phyloP scores from a whole-genome alignment of 2,329 filamentous ascomycete species.

The Fusarium nodosum region DNA sequence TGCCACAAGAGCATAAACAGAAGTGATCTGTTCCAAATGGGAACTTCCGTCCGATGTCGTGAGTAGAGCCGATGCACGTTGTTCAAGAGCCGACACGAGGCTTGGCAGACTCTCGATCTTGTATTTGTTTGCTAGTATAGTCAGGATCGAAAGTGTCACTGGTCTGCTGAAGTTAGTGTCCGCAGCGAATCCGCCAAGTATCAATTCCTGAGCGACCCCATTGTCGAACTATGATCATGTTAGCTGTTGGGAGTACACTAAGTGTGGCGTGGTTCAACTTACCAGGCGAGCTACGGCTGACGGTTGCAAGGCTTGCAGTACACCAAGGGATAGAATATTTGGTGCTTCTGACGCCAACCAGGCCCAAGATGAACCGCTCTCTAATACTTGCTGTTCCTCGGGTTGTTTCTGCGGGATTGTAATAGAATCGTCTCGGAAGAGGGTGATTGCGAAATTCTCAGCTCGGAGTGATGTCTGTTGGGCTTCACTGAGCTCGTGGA shows the following conservation, averaged over 20 bases:
- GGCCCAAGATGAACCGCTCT: slow-evolving; percentile 48
- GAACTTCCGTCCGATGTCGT: slow-evolving; percentile 13
- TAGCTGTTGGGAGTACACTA: slow-evolving; percentile 22
- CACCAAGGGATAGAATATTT: slow-evolving; percentile 56
- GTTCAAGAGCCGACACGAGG: slow-evolving; percentile 50
- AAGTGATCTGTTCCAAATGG: slow-evolving; percentile 50
- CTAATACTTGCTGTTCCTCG: slow-evolving; percentile 25
- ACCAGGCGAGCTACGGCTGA: slow-evolving; percentile 54
- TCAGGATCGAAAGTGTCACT: slow-evolving; percentile 56
- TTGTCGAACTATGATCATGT: slow-evolving; percentile 53
- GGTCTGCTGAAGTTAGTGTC: slow-evolving; percentile 41
- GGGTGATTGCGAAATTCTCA: slow-evolving; percentile 53
- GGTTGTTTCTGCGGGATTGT: slow-evolving; percentile 25
- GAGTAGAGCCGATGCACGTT: slow-evolving; percentile 44
- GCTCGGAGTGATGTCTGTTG: slow-evolving; percentile 54
- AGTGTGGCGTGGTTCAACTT: slow-evolving; percentile 27
- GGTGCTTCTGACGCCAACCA: slow-evolving; percentile 53
- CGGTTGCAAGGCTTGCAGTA: slow-evolving; percentile 56
- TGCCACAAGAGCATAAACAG: slow-evolving; percentile 55
- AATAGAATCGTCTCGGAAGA: slow-evolving; percentile 56
- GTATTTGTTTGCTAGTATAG: slow-evolving; percentile 62
- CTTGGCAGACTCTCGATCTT: slow-evolving; percentile 53
- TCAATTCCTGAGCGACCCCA: slow-evolving; percentile 55
- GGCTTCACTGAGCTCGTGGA: slow-evolving; percentile 56
- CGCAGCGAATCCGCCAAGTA: slow-evolving; percentile 49